phyloP scores from a whole-genome alignment of 768 basidiomycete genomes.

The Rhodosporidiobolus sp. region DNA sequence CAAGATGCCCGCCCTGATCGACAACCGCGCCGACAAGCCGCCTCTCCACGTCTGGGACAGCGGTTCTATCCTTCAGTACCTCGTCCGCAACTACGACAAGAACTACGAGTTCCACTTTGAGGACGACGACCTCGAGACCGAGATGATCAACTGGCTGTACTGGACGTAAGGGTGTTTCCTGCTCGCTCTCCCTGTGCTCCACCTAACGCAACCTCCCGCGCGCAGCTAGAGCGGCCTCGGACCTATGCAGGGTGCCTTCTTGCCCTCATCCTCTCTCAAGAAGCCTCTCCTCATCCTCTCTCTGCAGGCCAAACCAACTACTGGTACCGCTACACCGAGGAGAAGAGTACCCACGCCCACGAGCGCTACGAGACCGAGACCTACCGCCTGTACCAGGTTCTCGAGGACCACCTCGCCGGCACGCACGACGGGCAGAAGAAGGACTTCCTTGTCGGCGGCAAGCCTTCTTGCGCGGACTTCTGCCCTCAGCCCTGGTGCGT shows the following conservation, averaged over 20 bases:
- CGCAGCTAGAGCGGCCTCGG: constrained; percentile 13
- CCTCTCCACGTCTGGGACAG: constrained; percentile 12
- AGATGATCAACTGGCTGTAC: constrained; percentile 25
- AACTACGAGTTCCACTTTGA: constrained; percentile 8
- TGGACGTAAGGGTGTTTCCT: not conserved
- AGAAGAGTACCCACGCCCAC: not conserved
- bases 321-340: not conserved
- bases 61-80: constrained; percentile 25
- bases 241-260: not conserved
- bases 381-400: constrained; percentile 14
- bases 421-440: not conserved
- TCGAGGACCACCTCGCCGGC: constrained; percentile 14
- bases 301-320: no score
- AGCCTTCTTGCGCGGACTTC: constrained; percentile 18
- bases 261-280: not conserved
- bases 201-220: not conserved
- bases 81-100: constrained; percentile 22
- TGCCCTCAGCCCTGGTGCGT: constrained; percentile 9
- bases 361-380: constrained; percentile 14
- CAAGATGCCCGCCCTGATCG: constrained; percentile 32
- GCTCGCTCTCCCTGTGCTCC: not conserved
- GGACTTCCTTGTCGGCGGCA: constrained; percentile 26
- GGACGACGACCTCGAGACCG: constrained; percentile 17
- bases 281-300: not conserved
- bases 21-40: constrained; percentile 14